Percentiles rank a stretch among this genome's conserved stretches.
Conservation (phyloP, 306 rosid species). For the Quercus parvula region DNA sequence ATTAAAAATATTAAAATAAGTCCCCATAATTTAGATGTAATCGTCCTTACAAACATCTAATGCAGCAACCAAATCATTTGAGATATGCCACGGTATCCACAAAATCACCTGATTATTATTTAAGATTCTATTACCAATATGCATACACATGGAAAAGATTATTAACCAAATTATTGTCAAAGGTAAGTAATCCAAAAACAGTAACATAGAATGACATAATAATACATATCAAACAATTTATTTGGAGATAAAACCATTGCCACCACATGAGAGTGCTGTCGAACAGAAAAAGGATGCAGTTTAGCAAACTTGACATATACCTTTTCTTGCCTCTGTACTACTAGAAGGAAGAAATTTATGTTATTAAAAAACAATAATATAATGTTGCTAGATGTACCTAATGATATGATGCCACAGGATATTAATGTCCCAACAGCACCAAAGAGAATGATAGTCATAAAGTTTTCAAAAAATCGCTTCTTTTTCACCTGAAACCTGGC, state of each 20-base stretch:
- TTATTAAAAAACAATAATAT: background rate
- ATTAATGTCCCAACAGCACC: conserved; percentile 93
- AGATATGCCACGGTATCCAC: background rate
- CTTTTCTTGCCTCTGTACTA: background rate
- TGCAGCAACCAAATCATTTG: too few species aligned
- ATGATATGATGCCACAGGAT: conserved; percentile 68
- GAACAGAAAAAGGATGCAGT: background rate
- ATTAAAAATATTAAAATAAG: too few species aligned
- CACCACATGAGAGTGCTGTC: background rate
- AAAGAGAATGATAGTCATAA: conserved; percentile 74
- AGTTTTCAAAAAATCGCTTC: conserved; percentile 91
- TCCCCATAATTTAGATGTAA: too few species aligned
- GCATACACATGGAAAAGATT: background rate
- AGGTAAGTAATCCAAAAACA: background rate
- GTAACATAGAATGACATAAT: background rate
- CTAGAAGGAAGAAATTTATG: background rate
- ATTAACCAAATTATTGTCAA: background rate
- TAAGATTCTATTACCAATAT: background rate
- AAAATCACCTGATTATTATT: background rate
- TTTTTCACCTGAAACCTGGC: conserved; percentile 98
- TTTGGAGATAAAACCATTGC: background rate
- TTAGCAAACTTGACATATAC: background rate
- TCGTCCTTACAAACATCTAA: too few species aligned
- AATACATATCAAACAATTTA: background rate
- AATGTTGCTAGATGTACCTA: conserved; percentile 50